These are phyloP conservation scores for Elymus sibiricus DNA, from an alignment of 176 grass and related monocot species.

Conservation along the genomic window DNA sequence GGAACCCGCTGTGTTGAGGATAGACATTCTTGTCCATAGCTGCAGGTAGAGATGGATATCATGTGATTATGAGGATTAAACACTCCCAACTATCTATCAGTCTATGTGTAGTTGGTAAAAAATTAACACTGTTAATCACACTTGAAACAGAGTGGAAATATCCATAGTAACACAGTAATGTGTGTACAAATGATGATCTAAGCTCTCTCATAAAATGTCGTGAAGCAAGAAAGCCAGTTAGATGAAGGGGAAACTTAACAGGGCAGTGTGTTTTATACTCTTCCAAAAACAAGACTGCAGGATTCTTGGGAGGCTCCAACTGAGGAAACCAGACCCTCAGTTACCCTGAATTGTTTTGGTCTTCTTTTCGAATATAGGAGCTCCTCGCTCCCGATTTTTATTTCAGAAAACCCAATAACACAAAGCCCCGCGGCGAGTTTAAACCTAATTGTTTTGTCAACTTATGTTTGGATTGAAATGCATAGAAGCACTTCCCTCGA, in stretches of 20 bases:
- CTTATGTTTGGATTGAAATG: not conserved
- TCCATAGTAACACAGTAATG: not conserved
- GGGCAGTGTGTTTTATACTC: not conserved
- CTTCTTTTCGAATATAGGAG: not conserved
- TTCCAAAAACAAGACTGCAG: not conserved
- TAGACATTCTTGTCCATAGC: slow-evolving; percentile 94
- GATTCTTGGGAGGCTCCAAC: not conserved
- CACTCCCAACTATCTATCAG: not conserved
- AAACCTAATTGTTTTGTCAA: not conserved
- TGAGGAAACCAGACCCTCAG: not conserved
- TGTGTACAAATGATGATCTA: not conserved
- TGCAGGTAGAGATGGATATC: slow-evolving; percentile 22
- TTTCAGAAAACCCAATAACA: not conserved
- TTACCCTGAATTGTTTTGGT: not conserved
- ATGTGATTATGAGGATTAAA: not conserved
- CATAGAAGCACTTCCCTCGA: not conserved
- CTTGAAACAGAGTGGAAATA: not conserved
- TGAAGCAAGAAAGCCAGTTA: not conserved
- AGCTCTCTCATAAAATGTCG: not conserved
- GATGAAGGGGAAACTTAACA: not conserved
- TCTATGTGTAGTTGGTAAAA: too few species aligned
- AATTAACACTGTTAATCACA: not conserved
- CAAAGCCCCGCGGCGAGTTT: not conserved
- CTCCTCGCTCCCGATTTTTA: not conserved
- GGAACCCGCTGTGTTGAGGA: slow-evolving; percentile 77